phyloP scores from a whole-genome alignment of 2,329 filamentous ascomycete genomes.

The Claviceps quebecensis region DNA sequence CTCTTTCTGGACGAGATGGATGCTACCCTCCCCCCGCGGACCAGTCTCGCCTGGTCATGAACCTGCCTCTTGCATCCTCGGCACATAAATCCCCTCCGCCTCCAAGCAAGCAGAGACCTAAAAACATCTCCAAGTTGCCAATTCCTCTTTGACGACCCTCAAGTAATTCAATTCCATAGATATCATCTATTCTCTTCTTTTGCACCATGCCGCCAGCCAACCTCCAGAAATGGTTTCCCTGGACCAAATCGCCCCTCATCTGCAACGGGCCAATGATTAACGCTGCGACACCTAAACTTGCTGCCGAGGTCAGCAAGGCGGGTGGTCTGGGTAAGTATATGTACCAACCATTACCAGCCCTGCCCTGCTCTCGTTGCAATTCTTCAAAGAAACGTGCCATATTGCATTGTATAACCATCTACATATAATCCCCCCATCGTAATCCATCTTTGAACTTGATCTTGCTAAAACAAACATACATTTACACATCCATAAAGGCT shows the following conservation, averaged over 20 bases:
- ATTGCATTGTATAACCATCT: not conserved
- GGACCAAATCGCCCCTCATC: constrained; percentile 17
- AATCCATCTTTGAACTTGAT: too few relatives aligned
- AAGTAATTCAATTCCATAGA: too few relatives aligned
- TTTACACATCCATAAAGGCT: constrained; percentile 11
- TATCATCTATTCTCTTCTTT: not conserved
- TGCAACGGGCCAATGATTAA: constrained; percentile 25
- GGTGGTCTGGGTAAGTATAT: constrained; percentile 22
- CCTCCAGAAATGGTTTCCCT: constrained; percentile 17
- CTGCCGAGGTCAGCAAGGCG: constrained; percentile 24
- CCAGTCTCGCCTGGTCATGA: too few relatives aligned
- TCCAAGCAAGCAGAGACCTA: too few relatives aligned
- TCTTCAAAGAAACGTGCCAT: not conserved
- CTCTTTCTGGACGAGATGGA: not conserved
- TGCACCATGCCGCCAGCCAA: constrained; percentile 13
- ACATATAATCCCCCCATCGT: too few relatives aligned
- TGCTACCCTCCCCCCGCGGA: not conserved
- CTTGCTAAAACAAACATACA: too few relatives aligned
- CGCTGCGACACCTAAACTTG: constrained; percentile 18
- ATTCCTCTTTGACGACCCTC: too few relatives aligned
- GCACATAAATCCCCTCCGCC: too few relatives aligned
- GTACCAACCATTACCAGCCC: too few relatives aligned
- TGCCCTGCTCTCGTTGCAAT: too few relatives aligned
- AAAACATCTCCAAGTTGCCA: too few relatives aligned
- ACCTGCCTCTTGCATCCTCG: not conserved